phyloP scores from a whole-genome alignment of 2,329 filamentous ascomycete genomes.

The Xylariales sp. region DNA sequence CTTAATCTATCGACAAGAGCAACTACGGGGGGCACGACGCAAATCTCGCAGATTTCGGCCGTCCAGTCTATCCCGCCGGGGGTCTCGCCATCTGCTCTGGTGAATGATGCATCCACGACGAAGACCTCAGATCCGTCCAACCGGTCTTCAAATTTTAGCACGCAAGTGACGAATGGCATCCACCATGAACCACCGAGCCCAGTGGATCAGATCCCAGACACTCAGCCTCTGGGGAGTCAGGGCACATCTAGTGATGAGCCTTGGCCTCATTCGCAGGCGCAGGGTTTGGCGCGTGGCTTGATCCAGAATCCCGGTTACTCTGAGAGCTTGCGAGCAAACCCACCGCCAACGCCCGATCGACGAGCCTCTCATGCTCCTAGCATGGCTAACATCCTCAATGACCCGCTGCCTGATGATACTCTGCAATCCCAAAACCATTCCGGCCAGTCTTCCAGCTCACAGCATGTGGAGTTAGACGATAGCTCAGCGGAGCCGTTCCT shows the following conservation, averaged over 20 bases:
- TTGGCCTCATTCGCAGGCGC: conserved; percentile 57
- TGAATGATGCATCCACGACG: conserved; percentile 92
- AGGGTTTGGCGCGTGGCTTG: conserved; percentile 39
- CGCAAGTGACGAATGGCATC: conserved; percentile 67
- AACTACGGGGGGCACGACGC: conserved; percentile 43
- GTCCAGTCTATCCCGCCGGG: conserved; percentile 54
- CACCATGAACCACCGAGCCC: conserved; percentile 39
- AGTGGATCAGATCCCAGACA: conserved; percentile 47
- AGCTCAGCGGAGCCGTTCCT: conserved; percentile 54
- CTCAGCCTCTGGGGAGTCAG: conserved; percentile 41
- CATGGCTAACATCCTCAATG: conserved; percentile 36
- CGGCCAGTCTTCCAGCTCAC: conserved; percentile 33
- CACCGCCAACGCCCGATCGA: conserved; percentile 33
- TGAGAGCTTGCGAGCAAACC: conserved; percentile 15
- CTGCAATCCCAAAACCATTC: conserved; percentile 18
- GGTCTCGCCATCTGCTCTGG: conserved; percentile 52
- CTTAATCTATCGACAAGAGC: conserved; percentile 32
- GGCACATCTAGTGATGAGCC: conserved; percentile 45
- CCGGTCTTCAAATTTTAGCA: conserved; percentile 61
- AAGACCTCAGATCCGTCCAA: conserved; percentile 74
- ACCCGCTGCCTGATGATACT: conserved; percentile 29
- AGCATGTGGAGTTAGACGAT: conserved; percentile 41
- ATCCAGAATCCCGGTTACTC: conserved; percentile 29
- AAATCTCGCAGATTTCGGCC: conserved; percentile 61
- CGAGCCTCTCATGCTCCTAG: conserved; percentile 29